Evolutionary conservation across 768 basidiomycete species (phyloP).

Genomic region (Boletus sp.): DNA sequence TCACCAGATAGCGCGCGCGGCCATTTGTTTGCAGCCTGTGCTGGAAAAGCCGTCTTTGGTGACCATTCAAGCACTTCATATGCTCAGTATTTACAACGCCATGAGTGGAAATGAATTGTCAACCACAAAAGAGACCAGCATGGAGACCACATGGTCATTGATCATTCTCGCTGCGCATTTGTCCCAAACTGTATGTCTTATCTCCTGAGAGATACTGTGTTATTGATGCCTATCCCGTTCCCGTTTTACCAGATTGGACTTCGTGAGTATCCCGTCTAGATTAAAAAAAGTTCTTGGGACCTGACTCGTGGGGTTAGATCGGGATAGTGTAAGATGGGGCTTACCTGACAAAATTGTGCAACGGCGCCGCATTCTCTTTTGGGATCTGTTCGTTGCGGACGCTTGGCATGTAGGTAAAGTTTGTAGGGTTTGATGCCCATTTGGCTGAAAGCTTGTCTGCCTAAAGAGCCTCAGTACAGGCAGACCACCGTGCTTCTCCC

Average conservation of each 20-base stretch:
- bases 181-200: slow-evolving; percentile 54
- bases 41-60: slow-evolving; percentile 68
- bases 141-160: slow-evolving; percentile 70
- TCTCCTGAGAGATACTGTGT: not conserved
- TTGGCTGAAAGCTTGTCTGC: slow-evolving; percentile 8
- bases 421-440: not conserved
- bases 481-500: slow-evolving; percentile 64
- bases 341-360: slow-evolving; percentile 61
- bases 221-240: slow-evolving; percentile 11
- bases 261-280: slow-evolving; percentile 43
- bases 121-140: slow-evolving; percentile 56
- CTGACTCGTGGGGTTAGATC: slow-evolving; percentile 37
- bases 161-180: slow-evolving; percentile 64
- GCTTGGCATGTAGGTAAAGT: slow-evolving; percentile 54
- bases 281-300: slow-evolving; percentile 4
- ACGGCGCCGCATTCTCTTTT: slow-evolving; percentile 66
- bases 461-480: slow-evolving; percentile 64
- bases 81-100: slow-evolving; percentile 66
- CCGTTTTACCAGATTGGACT: slow-evolving; percentile 53
- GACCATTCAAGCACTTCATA: slow-evolving; percentile 66
- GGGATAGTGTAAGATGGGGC: slow-evolving; percentile 64
- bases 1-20: slow-evolving; percentile 61
- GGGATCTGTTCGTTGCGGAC: slow-evolving; percentile 75
- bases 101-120: slow-evolving; percentile 62
- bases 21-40: slow-evolving; percentile 63